These are phyloP conservation scores for Sanchytrium tribonematis DNA, from an alignment of 371 early-diverging fungal genomes.

Conservation along the genomic window DNA sequence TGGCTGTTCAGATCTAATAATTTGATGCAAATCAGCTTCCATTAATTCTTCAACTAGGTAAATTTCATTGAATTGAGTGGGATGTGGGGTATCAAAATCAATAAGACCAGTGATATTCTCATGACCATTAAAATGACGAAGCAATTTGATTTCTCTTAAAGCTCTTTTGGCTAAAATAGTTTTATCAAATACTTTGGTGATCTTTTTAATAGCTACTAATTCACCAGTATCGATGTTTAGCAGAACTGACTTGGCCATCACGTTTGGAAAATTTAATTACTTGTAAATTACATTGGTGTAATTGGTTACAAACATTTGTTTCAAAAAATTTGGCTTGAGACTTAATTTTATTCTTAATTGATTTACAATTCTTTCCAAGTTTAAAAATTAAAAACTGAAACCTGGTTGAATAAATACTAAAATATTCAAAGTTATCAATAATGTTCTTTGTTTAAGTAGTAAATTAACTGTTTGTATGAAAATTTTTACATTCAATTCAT, in stretches of 20 bases:
- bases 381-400: too few relatives aligned
- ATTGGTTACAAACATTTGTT: too few relatives aligned
- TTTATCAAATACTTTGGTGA: slow-evolving; percentile 54
- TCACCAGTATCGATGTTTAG: slow-evolving; percentile 44
- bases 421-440: too few relatives aligned
- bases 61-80: slow-evolving; percentile 51
- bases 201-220: slow-evolving; percentile 73
- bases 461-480: too few relatives aligned
- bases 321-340: too few relatives aligned
- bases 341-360: too few relatives aligned
- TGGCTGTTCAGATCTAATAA: slow-evolving; percentile 80
- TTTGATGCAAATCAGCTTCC: slow-evolving; percentile 95
- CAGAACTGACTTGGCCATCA: slow-evolving; percentile 67
- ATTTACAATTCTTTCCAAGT: too few relatives aligned
- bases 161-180: slow-evolving; percentile 54
- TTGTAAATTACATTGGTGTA: too few relatives aligned
- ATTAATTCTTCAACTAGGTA: slow-evolving; percentile 43
- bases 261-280: too few relatives aligned
- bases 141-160: slow-evolving; percentile 56
- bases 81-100: slow-evolving; percentile 51
- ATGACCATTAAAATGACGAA: slow-evolving; percentile 62
- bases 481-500: too few relatives aligned
- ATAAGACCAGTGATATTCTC: slow-evolving; percentile 45
- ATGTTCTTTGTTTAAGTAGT: too few relatives aligned
- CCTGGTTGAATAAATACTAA: too few relatives aligned